Evolutionary conservation across 306 rosid genomes (phyloP), one percentile per base, ranked within the genome.

Genomic region (Begonia fuchsioides): DNA sequence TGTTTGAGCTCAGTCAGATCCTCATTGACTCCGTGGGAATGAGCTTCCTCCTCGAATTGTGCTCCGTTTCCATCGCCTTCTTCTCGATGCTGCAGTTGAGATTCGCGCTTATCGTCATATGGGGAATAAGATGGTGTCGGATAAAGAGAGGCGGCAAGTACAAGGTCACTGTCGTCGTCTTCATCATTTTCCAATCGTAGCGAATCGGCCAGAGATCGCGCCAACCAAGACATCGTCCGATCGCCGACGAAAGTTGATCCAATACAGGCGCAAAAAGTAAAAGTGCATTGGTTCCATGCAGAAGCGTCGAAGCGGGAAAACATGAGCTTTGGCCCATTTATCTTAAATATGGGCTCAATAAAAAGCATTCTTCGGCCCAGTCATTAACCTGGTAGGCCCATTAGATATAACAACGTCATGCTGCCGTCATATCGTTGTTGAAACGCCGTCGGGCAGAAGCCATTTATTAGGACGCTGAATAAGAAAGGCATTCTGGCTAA

Each of bases 1-100:
- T 77, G 81, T 49, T 74, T 76, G 66, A 90, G 61, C 64, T 79
- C 94, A 47, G 87, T 68, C 3, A 90, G 76, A 61, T 90, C 95
- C 48, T 85, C 95, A 52, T 64, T 77, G 40, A 82, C 95, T 35
- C 98, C 90, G 26, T 81, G 78, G 12, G 68, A 63, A 35, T 68
- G 75, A 12, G 74, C 62, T 19, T 72, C 81, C 3, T 55, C 49
- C 43, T 64, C 60, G 38, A 55, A 52, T 48, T 55, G 26, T 38
- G 48, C 60, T 63, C 57, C 58, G 57, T 20, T 2, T 16, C 56
- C 77, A 55, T 47, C 53, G 15, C 35, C 13, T 2, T 17, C 50
- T 9, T 17, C 11, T 32, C 51, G 64, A 8, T 50, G 54, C 38
- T 15, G 71, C 17, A 41, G 40, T 12, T 38, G 76, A n/a, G 17